Evolutionary conservation across 805 yeast genomes (phyloP).

Genomic region (Candida khao-thaluensis): DNA sequence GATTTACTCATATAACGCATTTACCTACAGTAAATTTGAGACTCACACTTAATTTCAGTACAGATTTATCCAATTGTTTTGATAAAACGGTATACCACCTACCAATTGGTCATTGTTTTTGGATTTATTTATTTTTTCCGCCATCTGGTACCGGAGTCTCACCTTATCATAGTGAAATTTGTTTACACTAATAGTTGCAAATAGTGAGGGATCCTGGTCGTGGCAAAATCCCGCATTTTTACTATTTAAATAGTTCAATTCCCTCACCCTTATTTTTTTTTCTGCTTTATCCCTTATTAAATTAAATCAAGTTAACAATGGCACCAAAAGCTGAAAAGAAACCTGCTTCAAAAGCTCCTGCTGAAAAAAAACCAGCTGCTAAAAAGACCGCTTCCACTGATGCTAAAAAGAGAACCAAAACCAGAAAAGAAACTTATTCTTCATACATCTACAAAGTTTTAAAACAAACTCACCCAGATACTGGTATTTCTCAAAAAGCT

Average conservation of each 20-base stretch:
- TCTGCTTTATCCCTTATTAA: conserved; percentile 1
- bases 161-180: conserved; percentile 2
- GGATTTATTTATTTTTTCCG: not conserved
- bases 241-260: conserved; percentile 8
- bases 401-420: conserved; percentile 88
- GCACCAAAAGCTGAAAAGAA: conserved; percentile 68
- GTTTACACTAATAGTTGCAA: conserved; percentile 4
- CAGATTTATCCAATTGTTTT: conserved; percentile 3
- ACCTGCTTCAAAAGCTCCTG: conserved; percentile 96
- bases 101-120: conserved; percentile 6
- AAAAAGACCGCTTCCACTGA: conserved; percentile 81
- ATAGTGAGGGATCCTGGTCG: conserved; percentile 2
- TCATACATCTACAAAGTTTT: conserved; percentile 98
- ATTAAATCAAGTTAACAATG: conserved; percentile 39
- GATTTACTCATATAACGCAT: not conserved
- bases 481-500: conserved; percentile 98
- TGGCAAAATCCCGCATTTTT: conserved; percentile 7
- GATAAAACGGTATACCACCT: not conserved
- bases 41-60: not conserved
- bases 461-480: conserved; percentile 98
- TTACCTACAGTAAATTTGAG: not conserved
- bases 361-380: conserved; percentile 90
- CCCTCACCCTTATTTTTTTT: conserved; percentile 8
- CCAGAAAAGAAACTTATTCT: conserved; percentile 97
- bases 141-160: not conserved